phyloP scores from a whole-genome alignment of 2,329 filamentous ascomycete genomes.

The Fonsecaea multimorphosa region DNA sequence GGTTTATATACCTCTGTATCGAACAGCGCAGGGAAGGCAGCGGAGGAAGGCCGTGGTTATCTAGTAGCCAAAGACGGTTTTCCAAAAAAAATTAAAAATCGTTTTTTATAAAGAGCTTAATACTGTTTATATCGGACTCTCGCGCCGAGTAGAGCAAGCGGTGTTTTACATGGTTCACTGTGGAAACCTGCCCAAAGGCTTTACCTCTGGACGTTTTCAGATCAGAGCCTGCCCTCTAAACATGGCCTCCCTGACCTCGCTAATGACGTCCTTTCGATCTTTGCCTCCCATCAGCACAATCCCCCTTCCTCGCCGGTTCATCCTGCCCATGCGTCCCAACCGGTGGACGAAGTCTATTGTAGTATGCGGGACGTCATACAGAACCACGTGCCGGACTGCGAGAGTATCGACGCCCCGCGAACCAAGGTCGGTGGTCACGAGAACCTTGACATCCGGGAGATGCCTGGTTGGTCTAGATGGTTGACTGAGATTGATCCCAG shows the following conservation, averaged over 20 bases:
- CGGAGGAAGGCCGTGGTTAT: too few species aligned
- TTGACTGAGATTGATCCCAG: conserved; percentile 23
- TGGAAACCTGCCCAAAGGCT: not conserved
- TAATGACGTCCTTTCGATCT: conserved; percentile 87
- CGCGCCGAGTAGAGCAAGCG: too few species aligned
- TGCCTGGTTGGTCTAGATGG: conserved; percentile 51
- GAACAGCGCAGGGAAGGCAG: too few species aligned
- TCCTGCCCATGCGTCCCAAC: conserved; percentile 86
- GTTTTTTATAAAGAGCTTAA: too few species aligned
- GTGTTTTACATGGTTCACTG: not conserved
- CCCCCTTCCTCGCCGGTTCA: conserved; percentile 87
- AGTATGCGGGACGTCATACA: conserved; percentile 97
- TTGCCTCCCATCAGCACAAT: conserved; percentile 89
- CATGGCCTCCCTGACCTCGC: conserved; percentile 90
- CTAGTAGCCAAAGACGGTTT: too few species aligned
- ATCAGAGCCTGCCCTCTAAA: conserved; percentile 80
- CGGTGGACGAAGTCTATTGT: conserved; percentile 99
- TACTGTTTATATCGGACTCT: too few species aligned
- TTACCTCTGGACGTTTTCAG: not conserved
- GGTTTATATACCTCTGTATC: too few species aligned
- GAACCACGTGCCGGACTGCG: conserved; percentile 84
- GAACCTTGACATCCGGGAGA: conserved; percentile 80
- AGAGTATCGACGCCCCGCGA: conserved; percentile 94
- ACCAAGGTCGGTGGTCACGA: conserved; percentile 92
- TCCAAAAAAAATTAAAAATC: too few species aligned